Base-by-base conservation (phyloP, 202 grass and related monocot species). In the Miscanthus sacchariflorus region DNA sequence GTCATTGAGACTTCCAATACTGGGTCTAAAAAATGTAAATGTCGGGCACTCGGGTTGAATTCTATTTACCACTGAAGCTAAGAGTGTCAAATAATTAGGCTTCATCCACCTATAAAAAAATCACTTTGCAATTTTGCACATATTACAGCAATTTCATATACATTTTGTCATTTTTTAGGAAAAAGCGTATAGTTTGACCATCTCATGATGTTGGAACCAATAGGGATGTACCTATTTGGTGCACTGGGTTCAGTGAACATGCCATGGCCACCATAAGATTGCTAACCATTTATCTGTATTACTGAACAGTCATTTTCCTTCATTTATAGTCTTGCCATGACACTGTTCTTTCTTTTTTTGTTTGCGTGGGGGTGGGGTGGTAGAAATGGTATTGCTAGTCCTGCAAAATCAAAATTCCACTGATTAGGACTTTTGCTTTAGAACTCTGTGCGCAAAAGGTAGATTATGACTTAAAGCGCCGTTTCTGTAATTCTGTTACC, bases 11-110 rank as follows among this genome's bases (percentile, higher is more conserved):
- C 21, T 77, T 79, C 52, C 21, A 49, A 61, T 52, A 70, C 46
- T 54, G 63, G 76, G 61, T 72, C 36, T 59, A 38, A 25, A 76
- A 77, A 77, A 10, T 70, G 59, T 72, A 35, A 76, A 45, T 61
- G 27, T 70, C 35, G 18, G 44, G 25, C 52, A 39, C 38, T 69
- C 6, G 28, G 65, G 28, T 2, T 68, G 65, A 68, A 33, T 68
- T 2, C 13, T 35, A 17, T 30, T 68, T 68, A 68, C 65, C 5
- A 7, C 65, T 35, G 28, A 68, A 68, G 27, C 6, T 35, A 35
- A 68, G 12, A 30, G 25, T 30, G 27, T 68, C 27, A 30, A 30
- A 27, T 67, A 68, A 68, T 68, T 68, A 68, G 4, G 27, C n/a
- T 68, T 68, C 65, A 68, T 30, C 64, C 25, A 30, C 64, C 25